Percentiles rank a stretch among this genome's conserved stretches.
These are phyloP conservation scores for Tetracladium maxilliforme DNA, from an alignment of 2,329 filamentous ascomycete genomes.

Conservation along the genomic window DNA sequence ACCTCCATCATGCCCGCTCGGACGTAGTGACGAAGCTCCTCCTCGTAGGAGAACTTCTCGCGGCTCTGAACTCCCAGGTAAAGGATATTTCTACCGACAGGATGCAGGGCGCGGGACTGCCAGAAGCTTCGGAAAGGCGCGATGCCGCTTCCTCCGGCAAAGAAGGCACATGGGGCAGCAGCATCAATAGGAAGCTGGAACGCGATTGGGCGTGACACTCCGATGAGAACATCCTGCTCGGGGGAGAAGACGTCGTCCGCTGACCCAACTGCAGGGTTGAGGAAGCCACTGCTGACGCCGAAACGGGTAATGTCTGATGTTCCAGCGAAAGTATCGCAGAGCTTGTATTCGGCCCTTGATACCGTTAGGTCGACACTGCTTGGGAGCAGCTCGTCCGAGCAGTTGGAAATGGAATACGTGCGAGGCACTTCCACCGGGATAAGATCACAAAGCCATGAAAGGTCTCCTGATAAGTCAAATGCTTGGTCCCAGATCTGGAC, in stretches of 20 bases:
- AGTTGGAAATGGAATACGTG: conserved; percentile 36
- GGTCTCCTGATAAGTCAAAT: conserved; percentile 24
- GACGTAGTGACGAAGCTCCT: conserved; percentile 28
- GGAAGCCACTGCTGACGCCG: conserved; percentile 35
- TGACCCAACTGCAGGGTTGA: conserved; percentile 29
- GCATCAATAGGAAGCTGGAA: conserved; percentile 35
- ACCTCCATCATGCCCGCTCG: conserved; percentile 33
- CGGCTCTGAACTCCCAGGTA: conserved; percentile 36
- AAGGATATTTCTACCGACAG: conserved; percentile 28
- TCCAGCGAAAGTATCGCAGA: conserved; percentile 19
- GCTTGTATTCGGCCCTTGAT: conserved; percentile 32
- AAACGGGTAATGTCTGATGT: conserved; percentile 12
- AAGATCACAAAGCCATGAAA: conserved; percentile 27
- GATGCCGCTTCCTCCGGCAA: conserved; percentile 37
- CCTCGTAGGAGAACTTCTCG: conserved; percentile 34
- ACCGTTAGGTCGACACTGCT: conserved; percentile 34
- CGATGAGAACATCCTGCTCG: conserved; percentile 33
- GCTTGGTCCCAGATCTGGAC: conserved; percentile 33
- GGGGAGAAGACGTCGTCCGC: conserved; percentile 21
- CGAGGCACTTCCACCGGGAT: conserved; percentile 32
- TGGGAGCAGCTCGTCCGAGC: conserved; percentile 32
- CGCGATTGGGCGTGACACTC: conserved; percentile 31
- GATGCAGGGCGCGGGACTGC: conserved; percentile 26
- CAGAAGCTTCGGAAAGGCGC: conserved; percentile 38
- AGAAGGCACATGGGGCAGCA: conserved; percentile 33